Conservation (phyloP, 192 early-diverging fungal genomes). For the Entomortierella parvispora region DNA sequence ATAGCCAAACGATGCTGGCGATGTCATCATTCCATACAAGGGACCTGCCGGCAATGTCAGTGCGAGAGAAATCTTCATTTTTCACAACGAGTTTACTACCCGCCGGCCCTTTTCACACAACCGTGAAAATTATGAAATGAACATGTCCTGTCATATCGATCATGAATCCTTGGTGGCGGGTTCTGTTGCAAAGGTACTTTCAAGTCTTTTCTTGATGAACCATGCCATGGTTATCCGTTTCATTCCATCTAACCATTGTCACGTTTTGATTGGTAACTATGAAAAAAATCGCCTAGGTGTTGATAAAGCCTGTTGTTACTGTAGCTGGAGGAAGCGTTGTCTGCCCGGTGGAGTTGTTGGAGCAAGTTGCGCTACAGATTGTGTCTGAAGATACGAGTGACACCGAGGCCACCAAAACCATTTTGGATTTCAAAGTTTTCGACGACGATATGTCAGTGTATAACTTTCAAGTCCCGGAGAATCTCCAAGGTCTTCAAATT, state of each 20-base stretch:
- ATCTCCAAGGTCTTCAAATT: constrained; percentile 16
- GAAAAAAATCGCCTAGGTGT: too few relatives aligned
- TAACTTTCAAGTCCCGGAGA: constrained; percentile 51
- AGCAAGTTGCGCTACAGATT: constrained; percentile 45
- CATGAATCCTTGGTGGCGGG: constrained; percentile 48
- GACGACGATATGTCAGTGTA: constrained; percentile 27
- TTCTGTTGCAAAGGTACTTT: constrained; percentile 44
- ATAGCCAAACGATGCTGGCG: constrained; percentile 54
- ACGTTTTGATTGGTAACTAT: background rate
- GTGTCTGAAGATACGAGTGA: constrained; percentile 5
- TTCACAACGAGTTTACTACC: constrained; percentile 50
- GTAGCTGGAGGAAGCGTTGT: constrained; percentile 5
- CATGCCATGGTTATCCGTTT: too few relatives aligned
- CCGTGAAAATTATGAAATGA: constrained; percentile 50
- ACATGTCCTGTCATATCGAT: constrained; percentile 50
- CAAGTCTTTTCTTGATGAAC: too few relatives aligned
- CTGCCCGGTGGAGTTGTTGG: constrained; percentile 45
- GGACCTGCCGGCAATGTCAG: background rate
- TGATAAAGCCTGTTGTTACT: constrained; percentile 22
- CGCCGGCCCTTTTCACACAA: constrained; percentile 19
- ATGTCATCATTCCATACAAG: constrained; percentile 55
- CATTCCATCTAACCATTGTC: background rate
- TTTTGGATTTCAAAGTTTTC: constrained; percentile 19
- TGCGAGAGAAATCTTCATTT: constrained; percentile 22
- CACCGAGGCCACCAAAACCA: constrained; percentile 23